These are phyloP conservation scores for Pleurotus salmoneostramineus DNA, from an alignment of 768 basidiomycete genomes.

Conservation along the genomic window DNA sequence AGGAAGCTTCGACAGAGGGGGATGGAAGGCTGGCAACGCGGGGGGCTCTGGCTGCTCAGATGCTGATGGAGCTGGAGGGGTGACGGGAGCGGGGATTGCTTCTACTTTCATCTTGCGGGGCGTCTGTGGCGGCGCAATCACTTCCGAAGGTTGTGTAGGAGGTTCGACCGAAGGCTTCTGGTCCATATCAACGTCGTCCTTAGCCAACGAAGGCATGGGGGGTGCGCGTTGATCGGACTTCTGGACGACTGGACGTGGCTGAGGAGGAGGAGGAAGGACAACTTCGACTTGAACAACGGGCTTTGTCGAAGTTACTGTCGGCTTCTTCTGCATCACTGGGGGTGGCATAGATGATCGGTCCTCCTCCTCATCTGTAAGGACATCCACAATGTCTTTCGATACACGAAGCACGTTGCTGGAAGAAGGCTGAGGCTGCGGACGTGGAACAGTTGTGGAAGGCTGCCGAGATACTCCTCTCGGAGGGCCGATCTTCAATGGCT, in stretches of 20 bases:
- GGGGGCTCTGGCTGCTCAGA: slow-evolving; percentile 12
- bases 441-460: background rate
- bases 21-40: slow-evolving; percentile 20
- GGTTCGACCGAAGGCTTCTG: too few species aligned
- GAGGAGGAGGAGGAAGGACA: background rate
- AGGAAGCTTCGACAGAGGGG: slow-evolving; percentile 41
- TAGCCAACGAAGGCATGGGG: background rate
- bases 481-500: background rate
- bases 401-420: background rate
- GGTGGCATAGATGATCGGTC: slow-evolving; percentile 7
- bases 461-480: background rate
- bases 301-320: background rate
- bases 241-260: background rate
- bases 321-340: too few species aligned
- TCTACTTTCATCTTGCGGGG: background rate
- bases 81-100: slow-evolving; percentile 7
- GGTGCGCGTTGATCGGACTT: too few species aligned
- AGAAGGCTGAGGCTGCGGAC: background rate
- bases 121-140: too few species aligned
- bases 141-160: too few species aligned
- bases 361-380: slow-evolving; percentile 37
- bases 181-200: background rate
- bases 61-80: background rate
- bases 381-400: slow-evolving; percentile 30
- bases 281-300: slow-evolving; percentile 2